phyloP scores from a whole-genome alignment of 176 grass and related monocot genomes.

The Oryza rufipogon region DNA sequence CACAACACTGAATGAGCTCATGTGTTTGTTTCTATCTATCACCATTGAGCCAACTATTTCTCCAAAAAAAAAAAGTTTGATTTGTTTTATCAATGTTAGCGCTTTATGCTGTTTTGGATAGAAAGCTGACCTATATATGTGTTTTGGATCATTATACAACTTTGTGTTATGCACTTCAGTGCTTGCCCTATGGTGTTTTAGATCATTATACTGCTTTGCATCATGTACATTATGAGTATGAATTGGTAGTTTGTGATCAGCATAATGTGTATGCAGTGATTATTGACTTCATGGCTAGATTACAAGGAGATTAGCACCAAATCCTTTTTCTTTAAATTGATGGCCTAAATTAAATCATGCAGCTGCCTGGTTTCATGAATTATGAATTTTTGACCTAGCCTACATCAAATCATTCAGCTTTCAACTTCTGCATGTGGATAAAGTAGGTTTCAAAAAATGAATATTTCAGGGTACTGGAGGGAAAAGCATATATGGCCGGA shows the following conservation, averaged over 20 bases:
- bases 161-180: neutral
- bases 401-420: neutral
- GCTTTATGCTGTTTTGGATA: conserved; percentile 8
- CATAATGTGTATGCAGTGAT: neutral
- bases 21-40: neutral
- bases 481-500: conserved; percentile 91
- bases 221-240: neutral
- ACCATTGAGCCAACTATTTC: neutral
- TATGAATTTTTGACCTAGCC: neutral
- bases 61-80: neutral
- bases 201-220: neutral
- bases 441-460: conserved; percentile 1
- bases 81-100: conserved; percentile 28
- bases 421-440: conserved; percentile 16
- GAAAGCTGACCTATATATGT: neutral
- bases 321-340: neutral
- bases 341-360: neutral
- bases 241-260: neutral
- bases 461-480: conserved; percentile 84
- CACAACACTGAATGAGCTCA: neutral
- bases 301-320: neutral
- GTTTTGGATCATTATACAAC: neutral
- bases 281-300: neutral
- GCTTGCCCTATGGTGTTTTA: neutral
- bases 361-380: neutral